These are phyloP conservation scores for Agapanthus africanus DNA, from an alignment of 106 monocot species.

Conservation along the genomic window DNA sequence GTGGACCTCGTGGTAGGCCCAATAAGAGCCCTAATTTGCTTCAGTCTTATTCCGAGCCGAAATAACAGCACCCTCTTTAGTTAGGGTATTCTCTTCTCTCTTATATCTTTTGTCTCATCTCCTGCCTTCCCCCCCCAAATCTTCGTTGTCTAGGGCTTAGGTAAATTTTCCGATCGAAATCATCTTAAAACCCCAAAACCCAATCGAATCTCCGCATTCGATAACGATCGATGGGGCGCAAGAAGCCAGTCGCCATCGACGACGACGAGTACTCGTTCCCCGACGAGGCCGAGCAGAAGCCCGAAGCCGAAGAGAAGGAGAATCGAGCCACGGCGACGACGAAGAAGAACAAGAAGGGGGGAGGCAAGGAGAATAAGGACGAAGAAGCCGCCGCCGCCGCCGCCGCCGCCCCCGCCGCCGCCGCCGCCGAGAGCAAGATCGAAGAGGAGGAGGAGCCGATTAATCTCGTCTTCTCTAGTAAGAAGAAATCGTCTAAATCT, in stretches of 20 bases:
- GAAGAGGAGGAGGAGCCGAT: neutral
- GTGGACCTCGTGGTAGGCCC: too few species aligned
- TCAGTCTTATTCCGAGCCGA: too few species aligned
- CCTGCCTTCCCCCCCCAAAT: too few species aligned
- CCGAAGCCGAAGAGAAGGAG: slow-evolving; percentile 9
- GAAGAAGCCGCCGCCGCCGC: too few species aligned
- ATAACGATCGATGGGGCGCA: slow-evolving; percentile 52
- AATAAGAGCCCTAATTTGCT: too few species aligned
- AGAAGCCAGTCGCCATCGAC: slow-evolving; percentile 67
- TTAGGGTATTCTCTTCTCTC: too few species aligned
- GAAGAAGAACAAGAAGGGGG: slow-evolving; percentile 68
- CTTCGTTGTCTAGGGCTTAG: too few species aligned
- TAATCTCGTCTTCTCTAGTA: slow-evolving; percentile 7
- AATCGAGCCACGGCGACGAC: slow-evolving; percentile 3
- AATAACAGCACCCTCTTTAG: too few species aligned
- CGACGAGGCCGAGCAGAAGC: slow-evolving; percentile 14
- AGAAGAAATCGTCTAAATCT: slow-evolving; percentile 50
- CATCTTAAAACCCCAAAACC: neutral
- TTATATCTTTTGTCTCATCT: too few species aligned
- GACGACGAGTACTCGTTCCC: slow-evolving; percentile 84
- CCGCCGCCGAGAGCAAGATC: neutral
- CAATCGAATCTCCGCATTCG: neutral
- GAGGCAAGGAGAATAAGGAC: slow-evolving; percentile 19
- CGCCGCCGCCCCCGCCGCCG: slow-evolving; percentile 1
- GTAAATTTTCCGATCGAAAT: too few species aligned